A percentile compares a stretch with the other conserved stretches of the same genome.
phyloP scores from a whole-genome alignment of 495 filamentous ascomycete genomes.

The Penicillium daleae region DNA sequence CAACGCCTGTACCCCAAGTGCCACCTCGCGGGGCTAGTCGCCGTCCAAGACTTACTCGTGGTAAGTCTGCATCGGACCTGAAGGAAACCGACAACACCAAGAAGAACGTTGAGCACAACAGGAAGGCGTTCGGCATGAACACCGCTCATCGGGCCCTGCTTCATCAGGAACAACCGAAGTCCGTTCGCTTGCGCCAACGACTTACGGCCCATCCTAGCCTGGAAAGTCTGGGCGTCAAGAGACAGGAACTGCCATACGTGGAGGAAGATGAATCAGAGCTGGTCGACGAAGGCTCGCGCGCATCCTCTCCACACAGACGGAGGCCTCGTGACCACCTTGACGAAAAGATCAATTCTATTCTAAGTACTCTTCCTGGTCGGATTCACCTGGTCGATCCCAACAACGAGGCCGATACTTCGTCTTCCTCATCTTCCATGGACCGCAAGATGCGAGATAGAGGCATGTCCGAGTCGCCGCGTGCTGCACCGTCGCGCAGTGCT shows the following conservation, averaged over 20 bases:
- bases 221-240: constrained; percentile 42
- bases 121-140: constrained; percentile 21
- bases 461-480: constrained; percentile 43
- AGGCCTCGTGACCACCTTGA: constrained; percentile 72
- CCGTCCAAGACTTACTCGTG: constrained; percentile 27
- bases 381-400: constrained; percentile 65
- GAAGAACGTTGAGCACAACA: constrained; percentile 22
- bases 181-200: constrained; percentile 35
- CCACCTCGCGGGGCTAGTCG: constrained; percentile 21
- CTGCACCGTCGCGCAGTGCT: constrained; percentile 39
- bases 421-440: constrained; percentile 45
- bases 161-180: constrained; percentile 31
- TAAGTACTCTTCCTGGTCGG: constrained; percentile 76
- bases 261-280: constrained; percentile 30
- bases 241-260: constrained; percentile 31
- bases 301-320: constrained; percentile 39
- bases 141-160: constrained; percentile 22
- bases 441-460: constrained; percentile 36
- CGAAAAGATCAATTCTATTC: constrained; percentile 81
- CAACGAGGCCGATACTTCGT: constrained; percentile 35
- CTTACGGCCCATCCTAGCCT: constrained; percentile 44
- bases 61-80: constrained; percentile 27
- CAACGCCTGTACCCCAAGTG: constrained; percentile 17
- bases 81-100: constrained; percentile 11
- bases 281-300: constrained; percentile 30